These are phyloP conservation scores for Arabis alpina DNA, from an alignment of 345 rosid species.

Conservation along the genomic window DNA sequence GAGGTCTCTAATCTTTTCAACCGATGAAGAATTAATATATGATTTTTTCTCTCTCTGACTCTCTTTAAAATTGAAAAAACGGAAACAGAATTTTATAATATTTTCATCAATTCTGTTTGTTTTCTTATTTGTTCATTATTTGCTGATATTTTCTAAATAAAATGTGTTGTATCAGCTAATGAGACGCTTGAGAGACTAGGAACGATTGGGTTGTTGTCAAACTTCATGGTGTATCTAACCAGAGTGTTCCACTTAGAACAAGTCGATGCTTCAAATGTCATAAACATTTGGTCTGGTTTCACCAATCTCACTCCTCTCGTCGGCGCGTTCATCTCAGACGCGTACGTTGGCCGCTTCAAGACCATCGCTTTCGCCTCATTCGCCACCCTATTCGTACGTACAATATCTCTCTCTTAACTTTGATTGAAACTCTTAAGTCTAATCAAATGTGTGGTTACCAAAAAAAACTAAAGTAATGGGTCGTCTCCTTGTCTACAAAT, in stretches of 20 bases:
- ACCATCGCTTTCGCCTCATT: slow-evolving; percentile 62
- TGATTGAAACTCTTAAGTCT: slow-evolving; percentile 10
- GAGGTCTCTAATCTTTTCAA: not conserved
- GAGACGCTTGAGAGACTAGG: slow-evolving; percentile 82
- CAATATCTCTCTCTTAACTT: not conserved
- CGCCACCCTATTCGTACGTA: slow-evolving; percentile 59
- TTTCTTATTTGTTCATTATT: not conserved
- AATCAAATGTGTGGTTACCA: not conserved
- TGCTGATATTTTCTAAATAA: not conserved
- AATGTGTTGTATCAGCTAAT: slow-evolving; percentile 52
- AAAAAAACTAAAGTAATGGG: too few species aligned
- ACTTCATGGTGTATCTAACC: slow-evolving; percentile 68
- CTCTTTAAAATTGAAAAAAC: slow-evolving; percentile 7
- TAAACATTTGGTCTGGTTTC: slow-evolving; percentile 66
- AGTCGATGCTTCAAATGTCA: slow-evolving; percentile 57
- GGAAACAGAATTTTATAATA: not conserved
- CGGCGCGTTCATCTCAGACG: slow-evolving; percentile 73
- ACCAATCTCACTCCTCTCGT: slow-evolving; percentile 62
- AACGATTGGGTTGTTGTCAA: slow-evolving; percentile 59
- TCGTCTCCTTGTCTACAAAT: not conserved
- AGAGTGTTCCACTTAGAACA: slow-evolving; percentile 61
- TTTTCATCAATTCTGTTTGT: not conserved
- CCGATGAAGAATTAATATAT: not conserved
- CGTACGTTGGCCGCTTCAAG: slow-evolving; percentile 58
- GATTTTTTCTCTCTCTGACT: too few species aligned